Evolutionary conservation across 192 early-diverging fungal genomes (phyloP).

Genomic region (Entomortierella parvispora): DNA sequence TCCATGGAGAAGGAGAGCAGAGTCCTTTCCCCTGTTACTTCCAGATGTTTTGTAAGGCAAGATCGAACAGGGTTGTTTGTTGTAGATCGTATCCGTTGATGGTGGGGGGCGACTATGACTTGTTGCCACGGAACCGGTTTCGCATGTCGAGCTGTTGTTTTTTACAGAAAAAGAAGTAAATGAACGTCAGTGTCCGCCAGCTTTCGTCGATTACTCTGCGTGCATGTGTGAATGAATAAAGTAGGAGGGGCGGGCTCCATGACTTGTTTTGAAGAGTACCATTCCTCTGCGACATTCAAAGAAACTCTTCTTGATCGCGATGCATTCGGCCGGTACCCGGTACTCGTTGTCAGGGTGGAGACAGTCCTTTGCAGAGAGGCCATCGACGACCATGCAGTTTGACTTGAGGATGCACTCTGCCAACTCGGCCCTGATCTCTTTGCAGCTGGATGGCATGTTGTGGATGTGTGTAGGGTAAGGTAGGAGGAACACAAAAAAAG

Average conservation of each 20-base stretch:
- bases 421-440: conserved; percentile 64
- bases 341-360: conserved; percentile 60
- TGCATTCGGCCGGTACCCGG: conserved; percentile 62
- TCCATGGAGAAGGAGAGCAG: too few species aligned
- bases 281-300: conserved; percentile 66
- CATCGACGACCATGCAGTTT: conserved; percentile 60
- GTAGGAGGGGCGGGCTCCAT: background rate
- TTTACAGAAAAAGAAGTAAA: conserved; percentile 1
- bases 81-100: too few species aligned
- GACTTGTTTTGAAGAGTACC: conserved; percentile 34
- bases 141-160: conserved; percentile 58
- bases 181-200: background rate
- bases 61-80: too few species aligned
- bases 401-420: conserved; percentile 69
- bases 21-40: too few species aligned
- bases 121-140: conserved; percentile 62
- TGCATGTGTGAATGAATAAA: background rate
- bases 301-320: conserved; percentile 63
- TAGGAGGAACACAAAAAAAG: background rate
- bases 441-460: conserved; percentile 66
- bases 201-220: background rate
- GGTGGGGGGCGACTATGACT: too few species aligned
- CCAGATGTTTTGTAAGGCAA: too few species aligned
- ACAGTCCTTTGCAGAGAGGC: conserved; percentile 60
- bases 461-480: background rate